phyloP scores from a whole-genome alignment of 2,329 filamentous ascomycete genomes.

The Laburnicola sp. region DNA sequence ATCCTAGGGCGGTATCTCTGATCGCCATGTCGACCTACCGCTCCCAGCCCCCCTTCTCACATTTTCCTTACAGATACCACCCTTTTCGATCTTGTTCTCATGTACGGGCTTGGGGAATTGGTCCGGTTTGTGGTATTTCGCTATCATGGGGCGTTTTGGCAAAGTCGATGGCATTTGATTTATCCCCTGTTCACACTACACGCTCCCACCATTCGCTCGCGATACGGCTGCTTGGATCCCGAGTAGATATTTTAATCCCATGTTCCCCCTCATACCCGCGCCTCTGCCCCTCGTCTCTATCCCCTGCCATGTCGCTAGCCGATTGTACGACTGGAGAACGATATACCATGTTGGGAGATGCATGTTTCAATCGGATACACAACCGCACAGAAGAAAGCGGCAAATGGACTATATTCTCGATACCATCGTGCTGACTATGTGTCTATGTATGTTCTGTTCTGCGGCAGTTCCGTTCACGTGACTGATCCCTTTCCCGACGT shows the following conservation, averaged over 20 bases:
- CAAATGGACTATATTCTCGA: too few species aligned
- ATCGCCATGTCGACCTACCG: too few species aligned
- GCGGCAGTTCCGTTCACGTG: too few species aligned
- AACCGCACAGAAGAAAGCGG: too few species aligned
- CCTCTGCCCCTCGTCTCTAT: background rate
- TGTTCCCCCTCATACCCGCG: conserved; percentile 1
- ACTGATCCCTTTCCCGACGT: too few species aligned
- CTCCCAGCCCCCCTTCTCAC: background rate
- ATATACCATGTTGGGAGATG: background rate
- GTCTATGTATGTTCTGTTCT: too few species aligned
- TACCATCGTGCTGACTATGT: too few species aligned
- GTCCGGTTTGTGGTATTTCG: conserved; percentile 4
- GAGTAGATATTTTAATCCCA: conserved; percentile 24
- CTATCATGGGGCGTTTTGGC: background rate
- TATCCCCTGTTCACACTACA: background rate
- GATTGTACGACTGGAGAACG: background rate
- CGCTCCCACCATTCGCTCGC: conserved; percentile 4
- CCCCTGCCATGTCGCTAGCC: background rate
- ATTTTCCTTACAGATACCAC: conserved; percentile 20
- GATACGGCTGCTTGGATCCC: conserved; percentile 6
- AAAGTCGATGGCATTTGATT: background rate
- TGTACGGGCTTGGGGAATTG: conserved; percentile 12
- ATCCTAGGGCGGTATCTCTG: too few species aligned
- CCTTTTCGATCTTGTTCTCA: conserved; percentile 12
- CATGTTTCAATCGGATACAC: too few species aligned